phyloP scores from a whole-genome alignment of 2,329 filamentous ascomycete species.

The Phaeosphaeriaceae sp. region DNA sequence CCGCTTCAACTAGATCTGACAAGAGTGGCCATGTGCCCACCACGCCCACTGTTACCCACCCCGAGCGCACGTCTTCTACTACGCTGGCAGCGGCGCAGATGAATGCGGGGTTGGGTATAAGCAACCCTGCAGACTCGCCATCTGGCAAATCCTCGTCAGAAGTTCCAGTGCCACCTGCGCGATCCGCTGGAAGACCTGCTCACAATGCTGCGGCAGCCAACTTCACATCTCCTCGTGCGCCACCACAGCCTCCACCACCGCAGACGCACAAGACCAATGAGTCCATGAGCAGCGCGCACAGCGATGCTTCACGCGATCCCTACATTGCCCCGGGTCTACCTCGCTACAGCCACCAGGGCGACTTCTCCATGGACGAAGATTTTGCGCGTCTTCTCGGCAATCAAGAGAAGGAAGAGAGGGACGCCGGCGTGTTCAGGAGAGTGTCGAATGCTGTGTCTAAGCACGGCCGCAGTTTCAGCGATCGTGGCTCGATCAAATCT shows the following conservation, averaged over 20 bases:
- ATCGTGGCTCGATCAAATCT: slow-evolving; percentile 54
- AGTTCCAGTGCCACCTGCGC: slow-evolving; percentile 54
- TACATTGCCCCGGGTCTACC: slow-evolving; percentile 44
- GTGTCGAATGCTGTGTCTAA: slow-evolving; percentile 89
- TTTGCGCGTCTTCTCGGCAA: slow-evolving; percentile 86
- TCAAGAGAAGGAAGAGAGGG: slow-evolving; percentile 58
- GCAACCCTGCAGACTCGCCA: slow-evolving; percentile 53
- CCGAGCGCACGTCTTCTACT: slow-evolving; percentile 51
- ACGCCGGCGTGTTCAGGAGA: slow-evolving; percentile 72
- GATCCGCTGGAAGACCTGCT: slow-evolving; percentile 56
- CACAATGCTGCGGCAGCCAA: slow-evolving; percentile 44
- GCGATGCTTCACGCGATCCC: slow-evolving; percentile 43
- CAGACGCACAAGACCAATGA: slow-evolving; percentile 51
- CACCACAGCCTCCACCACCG: slow-evolving; percentile 52
- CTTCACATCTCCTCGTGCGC: slow-evolving; percentile 56
- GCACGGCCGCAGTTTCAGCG: slow-evolving; percentile 88
- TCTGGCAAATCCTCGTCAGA: slow-evolving; percentile 52
- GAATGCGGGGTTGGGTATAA: slow-evolving; percentile 53
- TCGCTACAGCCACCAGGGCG: slow-evolving; percentile 74
- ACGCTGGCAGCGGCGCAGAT: slow-evolving; percentile 37
- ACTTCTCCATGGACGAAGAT: slow-evolving; percentile 95
- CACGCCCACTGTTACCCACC: slow-evolving; percentile 48
- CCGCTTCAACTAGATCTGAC: slow-evolving; percentile 68
- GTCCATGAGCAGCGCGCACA: slow-evolving; percentile 56
- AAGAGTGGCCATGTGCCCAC: slow-evolving; percentile 52